Evolutionary conservation across 192 early-diverging fungal genomes (phyloP), one percentile per base, ranked within the genome.

Genomic region (Paraglomus brasilianum): DNA sequence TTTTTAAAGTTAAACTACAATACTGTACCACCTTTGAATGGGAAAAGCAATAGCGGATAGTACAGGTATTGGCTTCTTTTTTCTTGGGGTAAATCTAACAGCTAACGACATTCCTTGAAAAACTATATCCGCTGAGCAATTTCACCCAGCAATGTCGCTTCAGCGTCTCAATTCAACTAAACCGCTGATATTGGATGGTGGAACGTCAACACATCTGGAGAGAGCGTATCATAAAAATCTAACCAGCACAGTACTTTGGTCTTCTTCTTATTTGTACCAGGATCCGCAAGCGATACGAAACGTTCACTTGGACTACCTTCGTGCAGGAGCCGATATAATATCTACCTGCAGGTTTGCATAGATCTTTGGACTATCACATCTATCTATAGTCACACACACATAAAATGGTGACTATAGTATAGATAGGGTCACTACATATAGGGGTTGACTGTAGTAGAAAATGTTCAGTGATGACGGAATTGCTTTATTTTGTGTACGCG

Each of bases 301-400:
- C 15, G 74, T 79, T 9, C 86, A 87, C 59, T 66, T 58, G 40
- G 44, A 50, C 24, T 86, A 82, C 55, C 76, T 81, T 62, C 71
- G 75, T 24, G 82, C 85, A 4, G 86, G 86, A 1, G 80, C 82
- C 15, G 81, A 88, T 43, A 74, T 88, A 0, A 75, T 75, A 14
- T 82, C 75, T 22, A 86, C 85, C 10, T 81, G 77, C 58, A 81
- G 72, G 72, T 66, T 24, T 14, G 50, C 21, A 14, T 50, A 22
- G 9, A 30, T 30, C 30, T 30, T 30, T 30, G 30, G 30, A 30
- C 30, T 3, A 30, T 42, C n/a, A 51, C 1, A 43, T 45, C 19
- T 57, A 39, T 57, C 15, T 15, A 39, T 36, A 30, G 41, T 22
- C 5, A 24, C 38, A 17, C 40, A 39, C 10, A 57, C 40, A 1